Percentiles rank a stretch among this genome's conserved stretches.
Evolutionary conservation across 2,329 filamentous ascomycete genomes (phyloP).

Genomic region (Alternaria viburni): DNA sequence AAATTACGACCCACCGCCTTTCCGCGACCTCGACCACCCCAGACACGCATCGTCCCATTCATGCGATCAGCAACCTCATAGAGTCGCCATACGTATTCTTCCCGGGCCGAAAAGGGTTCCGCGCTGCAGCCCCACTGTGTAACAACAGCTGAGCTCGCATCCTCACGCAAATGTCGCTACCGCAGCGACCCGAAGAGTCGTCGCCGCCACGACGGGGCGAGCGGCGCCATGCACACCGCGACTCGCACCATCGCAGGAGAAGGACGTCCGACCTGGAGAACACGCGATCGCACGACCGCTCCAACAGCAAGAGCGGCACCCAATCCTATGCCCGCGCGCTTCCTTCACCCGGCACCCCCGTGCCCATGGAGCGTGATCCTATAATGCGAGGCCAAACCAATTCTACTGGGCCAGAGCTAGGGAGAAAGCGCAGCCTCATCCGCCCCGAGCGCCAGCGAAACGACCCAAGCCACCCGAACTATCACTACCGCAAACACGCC

Average conservation of each 20-base stretch:
- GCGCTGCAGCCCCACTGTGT: slow-evolving; percentile 13
- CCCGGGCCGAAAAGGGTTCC: background rate
- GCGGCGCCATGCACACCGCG: slow-evolving; percentile 63
- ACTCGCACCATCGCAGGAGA: slow-evolving; percentile 58
- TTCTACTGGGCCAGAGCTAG: slow-evolving; percentile 56
- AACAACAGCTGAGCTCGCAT: slow-evolving; percentile 30
- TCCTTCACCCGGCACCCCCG: slow-evolving; percentile 54
- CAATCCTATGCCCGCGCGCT: slow-evolving; percentile 50
- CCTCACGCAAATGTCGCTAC: slow-evolving; percentile 54
- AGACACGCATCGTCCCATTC: background rate
- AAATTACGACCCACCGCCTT: slow-evolving; percentile 9
- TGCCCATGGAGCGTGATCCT: slow-evolving; percentile 58
- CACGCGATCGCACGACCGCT: slow-evolving; percentile 57
- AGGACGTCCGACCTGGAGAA: slow-evolving; percentile 71
- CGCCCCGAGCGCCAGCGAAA: slow-evolving; percentile 87
- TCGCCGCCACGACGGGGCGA: slow-evolving; percentile 61
- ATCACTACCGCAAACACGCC: slow-evolving; percentile 93
- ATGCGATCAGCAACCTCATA: slow-evolving; percentile 7
- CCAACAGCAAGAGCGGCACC: slow-evolving; percentile 48
- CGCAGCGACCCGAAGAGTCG: slow-evolving; percentile 66
- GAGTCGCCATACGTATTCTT: slow-evolving; percentile 15
- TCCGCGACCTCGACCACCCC: background rate
- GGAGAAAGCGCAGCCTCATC: slow-evolving; percentile 85
- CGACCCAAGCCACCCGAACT: slow-evolving; percentile 88
- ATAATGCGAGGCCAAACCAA: slow-evolving; percentile 53